Evolutionary conservation across 306 rosid species (phyloP), one percentile per base, ranked within the genome.

Genomic region (Castanea sativa): DNA sequence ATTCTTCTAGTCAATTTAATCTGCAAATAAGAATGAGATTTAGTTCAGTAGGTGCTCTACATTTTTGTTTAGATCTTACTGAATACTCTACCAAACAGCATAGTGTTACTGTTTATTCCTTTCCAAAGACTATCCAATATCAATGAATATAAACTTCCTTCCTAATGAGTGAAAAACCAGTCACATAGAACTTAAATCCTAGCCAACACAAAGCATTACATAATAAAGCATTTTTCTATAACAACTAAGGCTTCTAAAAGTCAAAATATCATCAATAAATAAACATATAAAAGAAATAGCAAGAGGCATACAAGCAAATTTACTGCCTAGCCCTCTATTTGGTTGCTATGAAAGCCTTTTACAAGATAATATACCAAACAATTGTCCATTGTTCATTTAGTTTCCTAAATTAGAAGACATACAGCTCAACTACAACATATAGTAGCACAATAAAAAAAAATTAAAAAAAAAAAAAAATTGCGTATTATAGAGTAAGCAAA

Each of bases 21-120:
- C 99, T 92, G 96, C 86, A 87, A 68, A 84, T 59, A 69, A 43
- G 80, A 88, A 64, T 30, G 38, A 20, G 9, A 70, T 73, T 64
- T 80, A 74, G 82, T 58, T 74, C 69, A 78, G 71, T 51, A 30
- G 12, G 5, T 70, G 71, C 82, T 78, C 79, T 72, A 68, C 56
- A 69, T 58, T 32, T 20, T 75, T 27, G 52, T 59, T 41, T 35
- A 76, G 79, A 82, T 80, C 77, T 51, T 55, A 72, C 75, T 27
- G 41, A 13, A 60, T 11, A 80, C 45, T 58, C 58, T 49, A 55
- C 69, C 51, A 45, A 71, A 67, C 35, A 60, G 19, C 67, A 71
- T 67, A 60, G 38, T 10, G 69, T 72, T 67, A 60, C 27, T 10
- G 69, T 72, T 55, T 69, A 5, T 53, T 53, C 59, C 16, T 20